These are phyloP conservation scores for Actinomortierella ambigua DNA, from an alignment of 371 early-diverging fungal genomes.

Conservation along the genomic window DNA sequence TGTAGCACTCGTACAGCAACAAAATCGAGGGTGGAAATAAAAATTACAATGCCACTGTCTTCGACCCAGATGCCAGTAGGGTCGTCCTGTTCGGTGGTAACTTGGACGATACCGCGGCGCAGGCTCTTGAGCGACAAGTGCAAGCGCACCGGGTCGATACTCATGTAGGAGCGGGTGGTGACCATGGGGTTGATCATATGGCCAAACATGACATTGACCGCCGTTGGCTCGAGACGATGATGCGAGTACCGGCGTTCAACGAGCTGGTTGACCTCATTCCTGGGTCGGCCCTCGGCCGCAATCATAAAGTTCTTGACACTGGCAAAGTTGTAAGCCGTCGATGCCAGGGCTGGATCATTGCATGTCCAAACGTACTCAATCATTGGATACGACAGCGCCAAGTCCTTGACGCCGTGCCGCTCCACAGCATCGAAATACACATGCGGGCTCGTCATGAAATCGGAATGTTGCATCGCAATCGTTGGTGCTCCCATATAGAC, in stretches of 20 bases:
- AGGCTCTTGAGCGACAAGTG: conserved; percentile 67
- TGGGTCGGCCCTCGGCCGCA: conserved; percentile 71
- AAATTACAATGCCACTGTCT: conserved; percentile 77
- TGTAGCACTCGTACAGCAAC: too few relatives aligned
- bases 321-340: conserved; percentile 31
- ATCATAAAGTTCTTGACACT: conserved; percentile 74
- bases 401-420: conserved; percentile 51
- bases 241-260: conserved; percentile 32
- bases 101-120: conserved; percentile 67
- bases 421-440: conserved; percentile 35
- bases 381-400: conserved; percentile 73
- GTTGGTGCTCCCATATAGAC: conserved; percentile 67
- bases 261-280: conserved; percentile 59
- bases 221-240: conserved; percentile 66
- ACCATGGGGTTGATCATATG: conserved; percentile 79
- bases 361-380: conserved; percentile 62
- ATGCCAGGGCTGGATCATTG: conserved; percentile 16
- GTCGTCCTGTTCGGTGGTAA: conserved; percentile 60
- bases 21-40: conserved; percentile 4
- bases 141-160: conserved; percentile 67
- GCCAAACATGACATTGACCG: conserved; percentile 77
- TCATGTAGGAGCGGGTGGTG: conserved; percentile 81
- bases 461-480: conserved; percentile 39
- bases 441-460: conserved; percentile 28
- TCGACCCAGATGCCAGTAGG: conserved; percentile 65